phyloP scores from a whole-genome alignment of 2,329 filamentous ascomycete genomes.

The Ceratocystis eucalypticola region DNA sequence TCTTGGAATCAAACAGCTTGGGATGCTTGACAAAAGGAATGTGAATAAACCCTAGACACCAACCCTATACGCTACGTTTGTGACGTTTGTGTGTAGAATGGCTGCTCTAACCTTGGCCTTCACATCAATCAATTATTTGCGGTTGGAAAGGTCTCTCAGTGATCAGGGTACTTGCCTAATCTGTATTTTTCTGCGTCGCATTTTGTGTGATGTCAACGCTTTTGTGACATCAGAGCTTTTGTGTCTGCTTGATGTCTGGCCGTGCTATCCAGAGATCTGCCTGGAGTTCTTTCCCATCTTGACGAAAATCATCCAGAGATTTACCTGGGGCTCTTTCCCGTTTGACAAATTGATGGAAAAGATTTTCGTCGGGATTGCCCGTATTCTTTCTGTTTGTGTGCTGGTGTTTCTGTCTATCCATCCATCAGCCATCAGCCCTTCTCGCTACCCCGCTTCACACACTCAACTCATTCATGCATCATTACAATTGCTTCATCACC shows the following conservation, averaged over 20 bases:
- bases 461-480: neutral
- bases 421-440: neutral
- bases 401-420: neutral
- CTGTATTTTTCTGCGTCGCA: neutral
- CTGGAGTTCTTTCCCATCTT: neutral
- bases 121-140: no score
- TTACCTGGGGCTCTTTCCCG: neutral
- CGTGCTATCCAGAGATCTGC: neutral
- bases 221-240: neutral
- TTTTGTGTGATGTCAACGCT: neutral
- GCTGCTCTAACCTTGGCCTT: no score
- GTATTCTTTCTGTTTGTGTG: no score
- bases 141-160: no score
- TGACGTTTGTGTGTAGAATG: neutral
- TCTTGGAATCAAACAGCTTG: neutral
- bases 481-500: neutral
- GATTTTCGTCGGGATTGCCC: neutral
- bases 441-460: neutral
- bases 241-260: neutral
- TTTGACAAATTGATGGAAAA: neutral
- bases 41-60: neutral
- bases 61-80: neutral
- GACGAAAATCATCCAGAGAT: constrained; percentile 2
- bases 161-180: no score
- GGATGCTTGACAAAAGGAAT: neutral